Percentiles rank a stretch among this genome's conserved stretches.
These are phyloP conservation scores for Trematosphaeria pertusa DNA, from an alignment of 2,329 filamentous ascomycete species.

Conservation along the genomic window DNA sequence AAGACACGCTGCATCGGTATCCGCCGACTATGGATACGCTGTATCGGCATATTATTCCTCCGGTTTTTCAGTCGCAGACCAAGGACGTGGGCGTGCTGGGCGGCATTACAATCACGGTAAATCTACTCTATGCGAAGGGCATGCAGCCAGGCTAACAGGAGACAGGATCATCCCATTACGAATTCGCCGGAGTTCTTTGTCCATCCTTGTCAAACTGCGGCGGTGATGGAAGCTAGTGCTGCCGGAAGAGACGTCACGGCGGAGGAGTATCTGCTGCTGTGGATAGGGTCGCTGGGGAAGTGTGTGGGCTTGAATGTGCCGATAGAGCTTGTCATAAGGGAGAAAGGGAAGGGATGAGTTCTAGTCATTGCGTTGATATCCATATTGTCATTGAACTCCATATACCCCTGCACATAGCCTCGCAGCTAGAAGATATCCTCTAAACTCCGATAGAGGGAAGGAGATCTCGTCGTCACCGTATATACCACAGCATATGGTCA, in stretches of 20 bases:
- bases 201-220: constrained; percentile 88
- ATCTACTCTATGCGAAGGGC: constrained; percentile 5
- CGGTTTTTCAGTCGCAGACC: constrained; percentile 39
- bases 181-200: constrained; percentile 85
- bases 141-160: no score
- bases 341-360: neutral
- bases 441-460: no score
- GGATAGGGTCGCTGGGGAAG: constrained; percentile 86
- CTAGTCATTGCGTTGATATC: neutral
- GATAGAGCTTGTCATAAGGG: constrained; percentile 62
- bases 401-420: neutral
- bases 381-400: neutral
- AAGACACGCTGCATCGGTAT: constrained; percentile 33
- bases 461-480: no score
- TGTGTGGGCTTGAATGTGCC: constrained; percentile 82
- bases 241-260: constrained; percentile 45
- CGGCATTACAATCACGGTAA: constrained; percentile 47
- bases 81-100: constrained; percentile 47
- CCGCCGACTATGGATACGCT: constrained; percentile 43
- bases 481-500: neutral
- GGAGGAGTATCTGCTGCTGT: constrained; percentile 80
- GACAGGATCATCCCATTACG: constrained; percentile 84
- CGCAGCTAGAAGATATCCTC: no score
- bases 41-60: constrained; percentile 46
- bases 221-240: constrained; percentile 71